Evolutionary conservation across 257 asterid species (phyloP), one percentile per base, ranked within the genome.

Genomic region (Leonotis leonurus): DNA sequence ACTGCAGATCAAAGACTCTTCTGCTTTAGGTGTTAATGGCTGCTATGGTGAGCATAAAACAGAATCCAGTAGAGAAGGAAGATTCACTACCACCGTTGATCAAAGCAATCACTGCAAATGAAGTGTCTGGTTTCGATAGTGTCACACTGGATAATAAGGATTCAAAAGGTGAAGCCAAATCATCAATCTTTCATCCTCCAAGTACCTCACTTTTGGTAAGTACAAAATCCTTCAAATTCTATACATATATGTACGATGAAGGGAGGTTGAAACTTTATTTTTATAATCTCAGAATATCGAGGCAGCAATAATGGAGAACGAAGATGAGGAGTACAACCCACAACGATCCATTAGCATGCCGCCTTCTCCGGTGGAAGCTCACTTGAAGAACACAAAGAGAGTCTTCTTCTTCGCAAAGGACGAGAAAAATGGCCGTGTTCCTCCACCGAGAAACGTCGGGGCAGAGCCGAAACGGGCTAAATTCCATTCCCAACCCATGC

Each of bases 311-410:
- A n/a, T n/a, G n/a, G n/a, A n/a, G n/a, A n/a, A n/a, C n/a, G n/a
- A n/a, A n/a, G n/a, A n/a, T n/a, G n/a, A n/a, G n/a, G n/a, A n/a
- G n/a, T n/a, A n/a, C n/a, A n/a, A n/a, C n/a, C n/a, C n/a, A n/a
- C n/a, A n/a, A n/a, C n/a, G n/a, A n/a, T 89, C 97, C 3, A 80
- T 84, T 40, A 84, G 92, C 70, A 83, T 89, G 85, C 94, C 94
- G 8, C 75, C 84, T 32, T 73, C 97, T 64, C 95, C 95, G 0
- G 14, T 50, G 9, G 72, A 62, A 50, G 57, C 65, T 53, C 70
- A 63, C 12, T 6, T 64, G 12, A 61, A 66, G 0, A 65, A 55
- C 36, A 50, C 65, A 12, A 73, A 72, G 37, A 73, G 50, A 37
- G 85, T 68, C 16, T 41, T 14, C 49, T 41, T 41, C 49, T n/a